Evolutionary conservation across 1,284 basidiomycete species (phyloP), one percentile per base, ranked within the genome.

Genomic region (Tylopilus orsonianus): DNA sequence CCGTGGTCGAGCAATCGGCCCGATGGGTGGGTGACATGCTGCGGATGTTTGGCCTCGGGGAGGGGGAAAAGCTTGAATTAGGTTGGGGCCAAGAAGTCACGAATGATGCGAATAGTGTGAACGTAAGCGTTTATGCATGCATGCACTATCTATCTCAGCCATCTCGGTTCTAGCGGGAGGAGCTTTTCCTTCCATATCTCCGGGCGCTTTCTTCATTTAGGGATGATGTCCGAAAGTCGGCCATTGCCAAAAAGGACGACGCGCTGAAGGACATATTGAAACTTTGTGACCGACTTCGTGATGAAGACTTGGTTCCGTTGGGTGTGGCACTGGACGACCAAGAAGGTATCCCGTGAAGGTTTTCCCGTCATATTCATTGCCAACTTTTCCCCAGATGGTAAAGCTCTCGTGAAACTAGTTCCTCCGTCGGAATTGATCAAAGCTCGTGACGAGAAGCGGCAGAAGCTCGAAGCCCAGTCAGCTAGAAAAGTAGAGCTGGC

Each of bases 321-420:
- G 97, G 97, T 13, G 91, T 99, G 5, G 93, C 94, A 9, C 75
- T 99, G 35, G 97, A 99, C 64, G 97, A 99, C 70, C 92, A 94
- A 73, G 93, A 94, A 73, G 93, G 94, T 85, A 57, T 58, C 7
- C 44, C 13, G 45, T 9, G 4, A 1, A 18, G 27, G 10, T 44
- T 53, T 46, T 45, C 49, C 22, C 12, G 14, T 16, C 19, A 6
- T 27, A 16, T 24, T n/a, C 18, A 9, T 12, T 5, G 35, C 26
- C 19, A 52, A 13, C 13, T 48, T 41, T 27, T 30, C 40, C 39
- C 33, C 52, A 91, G 93, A 94, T 73, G 94, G 94, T n/a, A 85
- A 85, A 58, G 94, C 95, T 4, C 81, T 99, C 36, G 90, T 98
- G 57, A 99, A 99, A 71, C 76, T 99, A 37, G 90, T 97, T 14